Conservation (phyloP, 331 rosid species). For the Saraca asoca region DNA sequence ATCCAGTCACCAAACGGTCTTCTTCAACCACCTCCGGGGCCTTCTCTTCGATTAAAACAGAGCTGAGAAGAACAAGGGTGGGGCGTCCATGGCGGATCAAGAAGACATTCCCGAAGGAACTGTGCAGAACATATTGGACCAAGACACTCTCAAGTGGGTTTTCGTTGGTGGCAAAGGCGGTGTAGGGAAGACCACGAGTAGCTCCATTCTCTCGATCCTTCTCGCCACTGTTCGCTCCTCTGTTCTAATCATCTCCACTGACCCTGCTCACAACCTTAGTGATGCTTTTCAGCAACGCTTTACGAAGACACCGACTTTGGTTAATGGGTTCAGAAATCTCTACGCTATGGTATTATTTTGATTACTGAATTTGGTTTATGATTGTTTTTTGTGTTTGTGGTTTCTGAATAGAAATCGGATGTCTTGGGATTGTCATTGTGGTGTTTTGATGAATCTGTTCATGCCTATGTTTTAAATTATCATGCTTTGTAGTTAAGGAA, state of each 20-base stretch:
- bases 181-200: constrained; percentile 93
- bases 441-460: neutral
- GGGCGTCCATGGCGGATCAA: constrained; percentile 54
- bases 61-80: constrained; percentile 14
- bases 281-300: constrained; percentile 96
- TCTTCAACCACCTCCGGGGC: too few species aligned
- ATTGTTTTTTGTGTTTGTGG: neutral
- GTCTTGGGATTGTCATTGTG: neutral
- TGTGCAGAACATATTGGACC: constrained; percentile 77
- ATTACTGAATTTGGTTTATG: neutral
- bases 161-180: constrained; percentile 99
- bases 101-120: constrained; percentile 61
- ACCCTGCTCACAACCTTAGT: constrained; percentile 99
- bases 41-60: constrained; percentile 2
- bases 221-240: constrained; percentile 79
- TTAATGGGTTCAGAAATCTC: constrained; percentile 87
- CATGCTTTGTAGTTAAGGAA: neutral
- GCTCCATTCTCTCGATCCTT: constrained; percentile 88
- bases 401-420: neutral
- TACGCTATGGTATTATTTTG: constrained; percentile 70
- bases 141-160: constrained; percentile 89
- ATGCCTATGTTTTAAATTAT: neutral
- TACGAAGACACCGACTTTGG: constrained; percentile 87
- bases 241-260: constrained; percentile 93
- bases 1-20: too few species aligned